A percentile compares a stretch with the other conserved stretches of the same genome.
phyloP scores from a whole-genome alignment of 1,284 basidiomycete genomes.

The Stygiomarasmius scandens region DNA sequence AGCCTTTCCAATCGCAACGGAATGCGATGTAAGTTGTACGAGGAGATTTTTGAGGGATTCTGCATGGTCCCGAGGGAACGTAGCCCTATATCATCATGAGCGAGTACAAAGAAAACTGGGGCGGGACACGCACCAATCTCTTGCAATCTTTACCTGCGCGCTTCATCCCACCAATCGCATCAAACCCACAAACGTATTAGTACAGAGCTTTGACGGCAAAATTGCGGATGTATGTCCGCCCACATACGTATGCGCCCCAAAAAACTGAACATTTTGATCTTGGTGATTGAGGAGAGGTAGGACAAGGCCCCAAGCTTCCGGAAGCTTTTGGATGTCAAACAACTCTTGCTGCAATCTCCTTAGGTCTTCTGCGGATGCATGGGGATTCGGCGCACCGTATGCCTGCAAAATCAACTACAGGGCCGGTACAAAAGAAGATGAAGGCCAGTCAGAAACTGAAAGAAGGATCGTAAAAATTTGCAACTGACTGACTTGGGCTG shows the following conservation, averaged over 20 bases:
- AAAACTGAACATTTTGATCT: slow-evolving; percentile 87
- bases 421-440: slow-evolving; percentile 7
- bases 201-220: background rate
- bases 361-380: slow-evolving; percentile 57
- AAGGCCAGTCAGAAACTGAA: background rate
- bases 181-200: background rate
- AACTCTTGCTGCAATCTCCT: slow-evolving; percentile 71
- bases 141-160: slow-evolving; percentile 86
- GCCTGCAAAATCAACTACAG: slow-evolving; percentile 61
- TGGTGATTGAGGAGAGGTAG: slow-evolving; percentile 69
- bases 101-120: background rate
- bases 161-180: slow-evolving; percentile 11
- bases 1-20: slow-evolving; percentile 52
- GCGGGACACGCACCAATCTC: slow-evolving; percentile 72
- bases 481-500: slow-evolving; percentile 43
- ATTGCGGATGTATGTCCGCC: background rate
- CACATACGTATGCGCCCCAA: slow-evolving; percentile 77
- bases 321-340: slow-evolving; percentile 72
- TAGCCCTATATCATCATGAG: slow-evolving; percentile 4
- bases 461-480: slow-evolving; percentile 4
- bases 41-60: slow-evolving; percentile 60
- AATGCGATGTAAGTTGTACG: slow-evolving; percentile 63
- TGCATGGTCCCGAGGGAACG: slow-evolving; percentile 59
- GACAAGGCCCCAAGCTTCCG: slow-evolving; percentile 77
- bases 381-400: slow-evolving; percentile 51